These are phyloP conservation scores for Henningerozyma blattae DNA, from an alignment of 805 yeast genomes.

Conservation along the genomic window DNA sequence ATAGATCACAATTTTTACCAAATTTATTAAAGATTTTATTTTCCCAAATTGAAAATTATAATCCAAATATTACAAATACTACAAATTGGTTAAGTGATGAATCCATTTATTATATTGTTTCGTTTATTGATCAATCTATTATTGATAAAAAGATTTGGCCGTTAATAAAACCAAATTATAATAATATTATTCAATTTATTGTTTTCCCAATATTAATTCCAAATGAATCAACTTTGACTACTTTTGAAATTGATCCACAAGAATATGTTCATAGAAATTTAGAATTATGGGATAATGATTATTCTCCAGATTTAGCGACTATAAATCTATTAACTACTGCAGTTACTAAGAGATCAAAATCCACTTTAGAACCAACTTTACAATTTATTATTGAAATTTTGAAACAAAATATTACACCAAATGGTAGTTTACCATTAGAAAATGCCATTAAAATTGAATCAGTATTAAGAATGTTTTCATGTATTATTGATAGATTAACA, in stretches of 20 bases:
- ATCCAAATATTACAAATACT: no score
- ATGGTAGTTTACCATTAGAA: constrained; percentile 26
- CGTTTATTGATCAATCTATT: constrained; percentile 51
- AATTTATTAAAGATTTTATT: constrained; percentile 56
- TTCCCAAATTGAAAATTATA: constrained; percentile 63
- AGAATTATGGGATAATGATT: constrained; percentile 49
- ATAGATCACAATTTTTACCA: constrained; percentile 53
- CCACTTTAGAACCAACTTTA: constrained; percentile 47
- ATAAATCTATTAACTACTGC: constrained; percentile 57
- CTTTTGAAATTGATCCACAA: constrained; percentile 76
- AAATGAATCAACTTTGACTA: constrained; percentile 50
- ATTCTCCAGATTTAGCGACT: constrained; percentile 72
- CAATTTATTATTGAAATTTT: constrained; percentile 46
- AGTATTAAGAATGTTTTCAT: constrained; percentile 64
- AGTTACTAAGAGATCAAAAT: constrained; percentile 53
- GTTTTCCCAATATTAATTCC: constrained; percentile 70
- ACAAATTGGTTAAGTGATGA: constrained; percentile 59
- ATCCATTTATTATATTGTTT: constrained; percentile 50
- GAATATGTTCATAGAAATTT: constrained; percentile 72
- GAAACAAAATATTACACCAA: constrained; percentile 11
- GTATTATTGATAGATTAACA: constrained; percentile 49
- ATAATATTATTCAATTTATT: constrained; percentile 54
- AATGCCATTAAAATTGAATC: constrained; percentile 66
- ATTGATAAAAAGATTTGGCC: constrained; percentile 53
- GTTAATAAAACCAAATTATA: constrained; percentile 51